phyloP scores from a whole-genome alignment of 1,284 basidiomycete species.

The Ceratobasidium sp. region DNA sequence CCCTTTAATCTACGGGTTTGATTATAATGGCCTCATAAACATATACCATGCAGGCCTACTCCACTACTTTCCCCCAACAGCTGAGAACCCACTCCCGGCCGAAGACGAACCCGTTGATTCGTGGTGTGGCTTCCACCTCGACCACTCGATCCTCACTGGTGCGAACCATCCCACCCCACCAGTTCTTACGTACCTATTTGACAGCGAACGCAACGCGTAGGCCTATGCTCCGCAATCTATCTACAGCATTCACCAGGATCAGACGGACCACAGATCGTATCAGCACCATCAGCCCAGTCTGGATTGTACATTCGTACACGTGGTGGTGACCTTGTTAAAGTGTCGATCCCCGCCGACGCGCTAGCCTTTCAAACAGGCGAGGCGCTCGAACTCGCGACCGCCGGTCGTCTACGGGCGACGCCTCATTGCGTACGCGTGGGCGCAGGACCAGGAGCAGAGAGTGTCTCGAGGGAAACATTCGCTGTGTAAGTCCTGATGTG shows the following conservation, averaged over 20 bases:
- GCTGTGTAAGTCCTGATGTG: conserved; percentile 47
- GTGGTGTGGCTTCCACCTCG: conserved; percentile 61
- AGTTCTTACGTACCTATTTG: background rate
- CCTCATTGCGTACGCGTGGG: conserved; percentile 89
- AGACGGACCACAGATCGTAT: conserved; percentile 58
- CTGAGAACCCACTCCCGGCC: conserved; percentile 50
- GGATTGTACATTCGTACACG: conserved; percentile 91
- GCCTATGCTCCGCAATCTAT: conserved; percentile 89
- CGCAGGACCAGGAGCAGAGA: conserved; percentile 54
- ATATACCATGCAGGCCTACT: conserved; percentile 59
- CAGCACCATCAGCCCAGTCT: conserved; percentile 73
- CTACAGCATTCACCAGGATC: conserved; percentile 53
- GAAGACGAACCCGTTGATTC: conserved; percentile 72
- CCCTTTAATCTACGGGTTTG: background rate
- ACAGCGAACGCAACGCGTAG: conserved; percentile 75
- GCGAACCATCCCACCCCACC: background rate
- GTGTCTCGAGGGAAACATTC: conserved; percentile 82
- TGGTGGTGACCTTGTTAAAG: conserved; percentile 75
- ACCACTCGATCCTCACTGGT: conserved; percentile 39
- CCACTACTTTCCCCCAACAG: conserved; percentile 84
- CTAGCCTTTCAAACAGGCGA: conserved; percentile 94
- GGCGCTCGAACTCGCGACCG: conserved; percentile 86
- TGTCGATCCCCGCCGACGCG: conserved; percentile 80
- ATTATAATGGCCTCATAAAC: background rate
- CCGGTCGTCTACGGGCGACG: conserved; percentile 77